Evolutionary conservation across 169 alveolate species (phyloP).

Genomic region (Besnoitia besnoiti): DNA sequence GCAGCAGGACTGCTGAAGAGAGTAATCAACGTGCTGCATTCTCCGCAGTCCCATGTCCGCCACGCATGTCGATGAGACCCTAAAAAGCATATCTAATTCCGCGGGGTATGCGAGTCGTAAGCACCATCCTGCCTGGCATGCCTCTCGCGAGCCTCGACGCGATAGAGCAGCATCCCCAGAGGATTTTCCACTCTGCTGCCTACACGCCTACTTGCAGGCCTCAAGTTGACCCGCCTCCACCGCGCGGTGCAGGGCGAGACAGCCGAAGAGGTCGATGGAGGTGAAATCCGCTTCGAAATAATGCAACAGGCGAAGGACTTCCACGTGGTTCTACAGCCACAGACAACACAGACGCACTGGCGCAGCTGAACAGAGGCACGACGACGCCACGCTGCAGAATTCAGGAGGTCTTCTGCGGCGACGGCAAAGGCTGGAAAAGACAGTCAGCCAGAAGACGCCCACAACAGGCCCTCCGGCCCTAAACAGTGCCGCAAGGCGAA

Average conservation of each 20-base stretch:
- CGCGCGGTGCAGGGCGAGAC: slow-evolving; percentile 53
- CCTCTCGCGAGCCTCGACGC: neutral
- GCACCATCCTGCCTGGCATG: too few species aligned
- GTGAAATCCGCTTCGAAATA: slow-evolving; percentile 36
- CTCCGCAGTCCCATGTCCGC: too few species aligned
- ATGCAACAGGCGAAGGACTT: slow-evolving; percentile 43
- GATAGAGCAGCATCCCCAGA: neutral
- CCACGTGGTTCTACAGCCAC: neutral
- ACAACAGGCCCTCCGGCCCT: too few species aligned
- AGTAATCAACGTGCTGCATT: too few species aligned
- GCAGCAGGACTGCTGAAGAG: too few species aligned
- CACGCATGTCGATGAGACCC: too few species aligned
- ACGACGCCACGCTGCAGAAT: neutral
- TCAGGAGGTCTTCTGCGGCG: too few species aligned
- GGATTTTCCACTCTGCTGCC: neutral
- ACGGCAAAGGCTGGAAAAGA: too few species aligned
- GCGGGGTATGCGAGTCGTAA: too few species aligned
- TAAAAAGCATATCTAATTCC: too few species aligned
- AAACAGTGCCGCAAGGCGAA: too few species aligned
- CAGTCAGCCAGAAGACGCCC: too few species aligned
- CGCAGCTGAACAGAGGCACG: neutral
- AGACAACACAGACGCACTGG: neutral
- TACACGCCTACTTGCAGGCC: slow-evolving; percentile 17
- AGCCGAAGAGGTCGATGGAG: slow-evolving; percentile 42
- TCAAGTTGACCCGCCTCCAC: slow-evolving; percentile 49